A percentile compares a stretch with the other conserved stretches of the same genome.
phyloP scores from a whole-genome alignment of 768 basidiomycete species.

The Termitomyces sp. region DNA sequence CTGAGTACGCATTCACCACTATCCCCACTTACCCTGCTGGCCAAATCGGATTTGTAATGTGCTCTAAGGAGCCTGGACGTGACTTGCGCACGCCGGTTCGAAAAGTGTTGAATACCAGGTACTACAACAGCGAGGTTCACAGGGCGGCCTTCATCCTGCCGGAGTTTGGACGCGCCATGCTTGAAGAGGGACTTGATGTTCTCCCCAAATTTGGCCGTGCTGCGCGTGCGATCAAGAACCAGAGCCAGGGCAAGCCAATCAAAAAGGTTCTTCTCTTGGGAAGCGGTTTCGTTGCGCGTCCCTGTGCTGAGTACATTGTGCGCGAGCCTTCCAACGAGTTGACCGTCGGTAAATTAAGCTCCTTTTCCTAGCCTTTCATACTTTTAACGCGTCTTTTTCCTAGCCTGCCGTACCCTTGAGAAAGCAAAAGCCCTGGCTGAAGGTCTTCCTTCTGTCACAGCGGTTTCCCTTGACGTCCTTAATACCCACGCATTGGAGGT shows the following conservation, averaged over 20 bases:
- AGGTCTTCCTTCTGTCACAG: conserved; percentile 64
- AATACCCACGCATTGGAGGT: conserved; percentile 68
- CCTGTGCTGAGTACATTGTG: conserved; percentile 93
- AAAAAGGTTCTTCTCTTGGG: conserved; percentile 86
- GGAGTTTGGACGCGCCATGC: conserved; percentile 76
- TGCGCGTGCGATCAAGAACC: conserved; percentile 36
- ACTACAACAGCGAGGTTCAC: conserved; percentile 86
- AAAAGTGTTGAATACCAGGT: conserved; percentile 63
- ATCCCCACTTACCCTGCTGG: conserved; percentile 99
- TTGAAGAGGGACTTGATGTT: conserved; percentile 70
- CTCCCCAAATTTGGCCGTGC: conserved; percentile 72
- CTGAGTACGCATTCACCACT: conserved; percentile 92
- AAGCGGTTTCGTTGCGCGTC: conserved; percentile 91
- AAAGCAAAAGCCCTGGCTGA: conserved; percentile 66
- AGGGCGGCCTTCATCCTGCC: conserved; percentile 82
- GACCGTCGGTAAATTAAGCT: conserved; percentile 62
- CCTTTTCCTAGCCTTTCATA: not conserved
- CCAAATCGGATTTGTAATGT: conserved; percentile 92
- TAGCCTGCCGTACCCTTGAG: conserved; percentile 85
- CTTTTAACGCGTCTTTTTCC: not conserved
- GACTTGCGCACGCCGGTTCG: conserved; percentile 73
- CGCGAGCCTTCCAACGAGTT: conserved; percentile 77
- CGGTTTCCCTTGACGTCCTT: conserved; percentile 79
- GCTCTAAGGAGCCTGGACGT: conserved; percentile 69
- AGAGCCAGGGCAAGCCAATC: conserved; percentile 31